Base-by-base conservation (phyloP, 2,329 filamentous ascomycete genomes). In the Lasiodiplodia citricola region DNA sequence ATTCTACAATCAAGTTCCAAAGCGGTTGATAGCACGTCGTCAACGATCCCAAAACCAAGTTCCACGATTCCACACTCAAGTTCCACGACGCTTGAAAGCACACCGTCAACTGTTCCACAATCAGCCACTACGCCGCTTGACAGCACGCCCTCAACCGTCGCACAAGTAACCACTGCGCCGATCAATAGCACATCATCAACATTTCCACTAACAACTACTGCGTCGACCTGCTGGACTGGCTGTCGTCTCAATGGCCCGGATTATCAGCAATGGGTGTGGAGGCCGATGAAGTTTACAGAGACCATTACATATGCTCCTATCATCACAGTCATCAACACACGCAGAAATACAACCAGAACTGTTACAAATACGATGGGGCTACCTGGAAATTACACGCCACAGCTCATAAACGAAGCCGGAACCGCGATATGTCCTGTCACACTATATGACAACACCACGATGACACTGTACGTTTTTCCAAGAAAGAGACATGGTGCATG, bases 271-370 rank as follows among this genome's bases (percentile, higher is more conserved):
- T 52, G 50, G 50, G 21, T 52, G 10, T 52, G 50, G 50, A 52
- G 50, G 50, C 50, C 50, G 50, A 21, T 52, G n/a, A 52, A 52
- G 50, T 25, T 52, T 52, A 52, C 50, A 21, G 50, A 52, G 50
- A 52, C 50, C 6, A 52, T 52, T 21, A 52, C 50, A 7, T 52
- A 52, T 52, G 50, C 50, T 52, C 50, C 50, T 10, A 21, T 52
- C 50, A 21, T 52, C 50, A 52, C 50, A 23, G 50, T 52, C 16
- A 52, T 52, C 50, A 52, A 52, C 23, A 52, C 50, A 6, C 50
- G 50, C 50, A n/a, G 50, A 10, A 52, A 52, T n/a, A 52, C 50
- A 52, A 52, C 50, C n/a, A 52, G n/a, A 52, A 52, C 50, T 4
- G 50, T 52, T 23, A 52, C 50, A 52, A 52, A 52, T 23, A 52